These are phyloP conservation scores for Rhizoclosmatium globosum DNA, from an alignment of 192 early-diverging fungal species.

Conservation along the genomic window DNA sequence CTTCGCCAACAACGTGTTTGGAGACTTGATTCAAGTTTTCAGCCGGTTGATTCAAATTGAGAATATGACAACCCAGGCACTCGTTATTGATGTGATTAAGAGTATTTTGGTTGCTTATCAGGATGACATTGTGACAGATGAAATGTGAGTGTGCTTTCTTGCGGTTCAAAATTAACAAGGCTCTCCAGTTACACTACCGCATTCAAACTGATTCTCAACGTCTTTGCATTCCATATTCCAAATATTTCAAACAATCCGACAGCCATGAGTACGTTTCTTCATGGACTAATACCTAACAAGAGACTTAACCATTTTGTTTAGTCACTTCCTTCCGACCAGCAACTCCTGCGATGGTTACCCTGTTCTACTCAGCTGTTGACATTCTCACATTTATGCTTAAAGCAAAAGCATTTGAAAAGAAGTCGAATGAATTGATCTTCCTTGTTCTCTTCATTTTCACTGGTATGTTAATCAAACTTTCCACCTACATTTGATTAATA, in stretches of 20 bases:
- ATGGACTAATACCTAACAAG: not conserved
- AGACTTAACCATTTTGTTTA: conserved; percentile 7
- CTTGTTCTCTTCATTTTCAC: conserved; percentile 42
- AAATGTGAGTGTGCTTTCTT: conserved; percentile 21
- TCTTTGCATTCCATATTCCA: conserved; percentile 49
- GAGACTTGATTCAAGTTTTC: conserved; percentile 76
- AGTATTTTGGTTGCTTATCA: conserved; percentile 9
- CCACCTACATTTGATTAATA: not conserved
- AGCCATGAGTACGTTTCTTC: conserved; percentile 28
- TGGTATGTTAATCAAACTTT: conserved; percentile 20
- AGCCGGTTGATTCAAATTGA: conserved; percentile 78
- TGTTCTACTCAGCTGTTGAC: conserved; percentile 40
- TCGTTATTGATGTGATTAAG: conserved; percentile 59
- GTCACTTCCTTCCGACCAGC: conserved; percentile 40
- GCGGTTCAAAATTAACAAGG: not conserved
- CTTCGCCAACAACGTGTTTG: conserved; percentile 52
- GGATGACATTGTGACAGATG: conserved; percentile 7
- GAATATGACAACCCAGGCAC: conserved; percentile 62
- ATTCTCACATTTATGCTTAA: conserved; percentile 29
- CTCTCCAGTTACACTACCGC: conserved; percentile 18
- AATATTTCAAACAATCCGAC: conserved; percentile 47
- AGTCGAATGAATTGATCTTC: conserved; percentile 28
- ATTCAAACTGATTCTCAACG: conserved; percentile 45
- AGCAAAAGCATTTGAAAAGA: conserved; percentile 27
- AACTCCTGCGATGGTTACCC: conserved; percentile 24